These are phyloP conservation scores for Rosa persica DNA, from an alignment of 306 rosid genomes.

Conservation along the genomic window DNA sequence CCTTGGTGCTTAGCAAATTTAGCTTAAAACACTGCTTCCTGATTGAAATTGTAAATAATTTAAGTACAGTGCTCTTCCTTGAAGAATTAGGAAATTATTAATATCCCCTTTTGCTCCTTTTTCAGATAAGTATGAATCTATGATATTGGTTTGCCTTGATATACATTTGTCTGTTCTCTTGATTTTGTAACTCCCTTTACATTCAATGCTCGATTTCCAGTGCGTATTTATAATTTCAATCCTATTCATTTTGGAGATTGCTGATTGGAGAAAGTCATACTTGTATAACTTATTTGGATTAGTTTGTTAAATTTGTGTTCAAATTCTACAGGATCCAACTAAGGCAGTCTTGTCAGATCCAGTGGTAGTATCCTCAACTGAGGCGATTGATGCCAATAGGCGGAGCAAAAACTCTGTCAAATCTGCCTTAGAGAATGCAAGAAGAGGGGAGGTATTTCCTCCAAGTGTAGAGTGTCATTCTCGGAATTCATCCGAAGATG, in stretches of 20 bases:
- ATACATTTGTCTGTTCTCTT: not conserved
- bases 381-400: slow-evolving; percentile 18
- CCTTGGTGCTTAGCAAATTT: not conserved
- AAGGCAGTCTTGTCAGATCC: slow-evolving; percentile 29
- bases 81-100: not conserved
- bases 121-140: not conserved
- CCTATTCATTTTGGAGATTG: not conserved
- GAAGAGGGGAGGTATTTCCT: not conserved
- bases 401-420: slow-evolving; percentile 13
- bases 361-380: slow-evolving; percentile 7
- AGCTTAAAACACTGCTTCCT: not conserved
- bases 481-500: slow-evolving; percentile 15
- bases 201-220: not conserved
- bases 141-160: not conserved
- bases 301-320: not conserved
- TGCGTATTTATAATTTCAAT: not conserved
- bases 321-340: slow-evolving; percentile 35
- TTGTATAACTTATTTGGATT: not conserved
- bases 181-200: not conserved
- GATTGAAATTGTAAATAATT: not conserved
- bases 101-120: not conserved
- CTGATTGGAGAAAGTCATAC: not conserved
- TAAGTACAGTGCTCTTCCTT: not conserved
- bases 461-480: slow-evolving; percentile 16
- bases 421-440: slow-evolving; percentile 27